Base-by-base conservation (phyloP, 2,329 filamentous ascomycete genomes). In the Colletotrichum viniferum region DNA sequence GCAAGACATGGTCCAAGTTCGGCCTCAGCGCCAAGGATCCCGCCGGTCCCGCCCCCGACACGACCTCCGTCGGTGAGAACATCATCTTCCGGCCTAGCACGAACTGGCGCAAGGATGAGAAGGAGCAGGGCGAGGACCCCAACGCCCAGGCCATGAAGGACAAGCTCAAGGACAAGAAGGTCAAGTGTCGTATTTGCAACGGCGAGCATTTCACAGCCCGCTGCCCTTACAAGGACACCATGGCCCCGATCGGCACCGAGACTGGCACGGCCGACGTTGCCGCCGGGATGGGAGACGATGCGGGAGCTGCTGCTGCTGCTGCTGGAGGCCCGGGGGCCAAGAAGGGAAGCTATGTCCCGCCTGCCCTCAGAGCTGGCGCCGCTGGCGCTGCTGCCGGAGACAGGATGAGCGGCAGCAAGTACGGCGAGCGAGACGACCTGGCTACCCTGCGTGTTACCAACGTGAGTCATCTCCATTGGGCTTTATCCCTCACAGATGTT, bases 161-260 rank as follows among this genome's bases (percentile, higher is more conserved):
- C 83, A 94, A 95, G 88, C 90, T 98, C 83, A 98, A 97, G 92
- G 96, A 98, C 89, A 98, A 98, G 92, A 97, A 98, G 90, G 97
- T 99, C 90, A 98, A 98, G 92, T 99, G 97, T 88, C 94, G 97
- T 91, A 98, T 99, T 85, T 99, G 97, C 89, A 95, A 93, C 84
- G 97, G 96, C 84, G 97, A 99, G 90, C 97, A 99, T 92, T 99
- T 98, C 90, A 99, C 97, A 56, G 96, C 96, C 80, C 94, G 97
- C 85, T 99, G 97, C 92, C 97, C 97, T 43, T 99, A 98, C 93
- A 99, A 98, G 90, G 97, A 98, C 85, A 99, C 96, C 81, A 98
- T 99, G 96, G 96, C 96, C 43, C 97, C 95, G 48, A 92, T 96
- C 77, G 92, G 93, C 79, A 48, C 65, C 30, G 92, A 92, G 84